phyloP scores from a whole-genome alignment of 768 basidiomycete species.

The Termitomyces bulborhizus region DNA sequence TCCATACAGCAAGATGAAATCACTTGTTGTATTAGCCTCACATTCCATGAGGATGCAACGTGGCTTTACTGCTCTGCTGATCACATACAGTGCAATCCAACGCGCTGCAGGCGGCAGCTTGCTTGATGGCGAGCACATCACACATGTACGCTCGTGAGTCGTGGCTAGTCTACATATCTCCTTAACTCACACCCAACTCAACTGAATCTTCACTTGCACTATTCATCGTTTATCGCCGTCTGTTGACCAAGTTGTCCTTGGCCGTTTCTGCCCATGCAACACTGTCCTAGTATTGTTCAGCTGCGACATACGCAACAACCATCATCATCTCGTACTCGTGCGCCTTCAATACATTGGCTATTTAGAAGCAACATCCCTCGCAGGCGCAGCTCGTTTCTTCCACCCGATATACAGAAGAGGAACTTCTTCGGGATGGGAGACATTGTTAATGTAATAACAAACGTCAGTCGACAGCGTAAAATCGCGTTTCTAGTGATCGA shows the following conservation, averaged over 20 bases:
- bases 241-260: conserved; percentile 1
- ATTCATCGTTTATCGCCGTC: neutral
- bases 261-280: conserved; percentile 14
- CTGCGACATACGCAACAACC: conserved; percentile 20
- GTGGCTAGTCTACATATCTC: conserved; percentile 14
- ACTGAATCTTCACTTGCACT: conserved; percentile 6
- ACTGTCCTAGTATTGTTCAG: conserved; percentile 15
- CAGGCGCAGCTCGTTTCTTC: conserved; percentile 52
- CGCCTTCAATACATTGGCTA: conserved; percentile 59
- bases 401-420: conserved; percentile 56
- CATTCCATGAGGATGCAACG: conserved; percentile 11
- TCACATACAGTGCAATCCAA: conserved; percentile 10
- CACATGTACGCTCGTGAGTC: conserved; percentile 16
- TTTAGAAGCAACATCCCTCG: conserved; percentile 72
- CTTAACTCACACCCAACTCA: conserved; percentile 3
- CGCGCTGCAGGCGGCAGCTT: conserved; percentile 11
- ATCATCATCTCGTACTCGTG: conserved; percentile 17
- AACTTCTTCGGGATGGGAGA: conserved; percentile 80
- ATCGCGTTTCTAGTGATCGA: neutral
- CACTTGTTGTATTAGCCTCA: conserved; percentile 2
- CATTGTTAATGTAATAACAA: conserved; percentile 66
- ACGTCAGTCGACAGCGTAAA: conserved; percentile 38
- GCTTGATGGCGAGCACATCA: conserved; percentile 7
- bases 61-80: conserved; percentile 2
- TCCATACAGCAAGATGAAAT: neutral